Percentiles rank a stretch among this genome's conserved stretches.
phyloP scores from a whole-genome alignment of 1,284 basidiomycete genomes.

The Fomitopsis pinicola region DNA sequence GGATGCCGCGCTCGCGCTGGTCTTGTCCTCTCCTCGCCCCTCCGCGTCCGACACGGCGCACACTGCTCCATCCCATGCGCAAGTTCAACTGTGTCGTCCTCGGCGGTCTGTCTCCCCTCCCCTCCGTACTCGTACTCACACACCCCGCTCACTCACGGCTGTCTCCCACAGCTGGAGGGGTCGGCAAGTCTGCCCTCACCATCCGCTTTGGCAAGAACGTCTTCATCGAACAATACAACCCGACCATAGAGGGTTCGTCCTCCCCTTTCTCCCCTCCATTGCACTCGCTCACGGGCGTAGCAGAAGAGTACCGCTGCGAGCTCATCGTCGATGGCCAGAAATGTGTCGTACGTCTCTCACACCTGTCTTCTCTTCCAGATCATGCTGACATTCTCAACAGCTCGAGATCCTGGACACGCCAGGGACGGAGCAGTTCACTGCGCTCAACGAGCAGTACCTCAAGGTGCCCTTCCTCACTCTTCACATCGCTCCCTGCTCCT shows the following conservation, averaged over 20 bases:
- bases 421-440: conserved; percentile 83
- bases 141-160: conserved; percentile 2
- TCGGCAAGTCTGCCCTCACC: conserved; percentile 75
- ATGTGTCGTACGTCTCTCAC: conserved; percentile 22
- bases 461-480: conserved; percentile 39
- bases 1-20: no score
- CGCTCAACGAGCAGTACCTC: conserved; percentile 76
- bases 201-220: conserved; percentile 72
- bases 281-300: conserved; percentile 8
- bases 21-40: no score
- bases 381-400: conserved; percentile 30
- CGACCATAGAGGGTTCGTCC: conserved; percentile 72
- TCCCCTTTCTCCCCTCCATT: neutral
- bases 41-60: neutral
- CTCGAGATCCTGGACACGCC: conserved; percentile 89
- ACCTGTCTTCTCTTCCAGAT: neutral
- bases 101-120: conserved; percentile 51
- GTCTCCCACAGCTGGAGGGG: conserved; percentile 59
- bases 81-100: conserved; percentile 74
- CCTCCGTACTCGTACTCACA: neutral
- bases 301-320: conserved; percentile 64
- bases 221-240: conserved; percentile 77
- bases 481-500: neutral
- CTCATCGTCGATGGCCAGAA: conserved; percentile 59
- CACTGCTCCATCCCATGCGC: conserved; percentile 37